Percentiles rank a stretch among this genome's conserved stretches.
These are phyloP conservation scores for Diaporthe sp. DNA, from an alignment of 2,329 filamentous ascomycete species.

Conservation along the genomic window DNA sequence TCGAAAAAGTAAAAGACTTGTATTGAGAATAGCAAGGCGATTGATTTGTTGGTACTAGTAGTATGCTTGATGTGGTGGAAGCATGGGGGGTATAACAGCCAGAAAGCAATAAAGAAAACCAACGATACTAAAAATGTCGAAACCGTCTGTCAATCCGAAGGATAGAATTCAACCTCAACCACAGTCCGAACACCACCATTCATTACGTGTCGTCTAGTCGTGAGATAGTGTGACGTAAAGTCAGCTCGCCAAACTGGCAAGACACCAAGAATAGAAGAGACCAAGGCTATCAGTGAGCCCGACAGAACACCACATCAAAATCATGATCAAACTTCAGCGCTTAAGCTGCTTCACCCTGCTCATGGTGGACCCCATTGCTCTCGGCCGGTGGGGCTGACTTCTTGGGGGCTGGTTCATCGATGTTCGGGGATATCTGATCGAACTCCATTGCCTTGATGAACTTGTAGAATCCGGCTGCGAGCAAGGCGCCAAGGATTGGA, in stretches of 20 bases:
- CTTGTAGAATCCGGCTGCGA: slow-evolving; percentile 64
- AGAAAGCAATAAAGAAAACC: slow-evolving; percentile 8
- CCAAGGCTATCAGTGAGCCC: neutral
- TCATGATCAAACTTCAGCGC: neutral
- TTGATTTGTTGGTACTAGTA: slow-evolving; percentile 14
- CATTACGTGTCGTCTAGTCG: slow-evolving; percentile 11
- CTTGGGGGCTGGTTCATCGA: slow-evolving; percentile 31
- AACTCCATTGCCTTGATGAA: slow-evolving; percentile 66
- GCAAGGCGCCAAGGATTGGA: slow-evolving; percentile 60
- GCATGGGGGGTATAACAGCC: slow-evolving; percentile 13
- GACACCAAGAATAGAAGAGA: neutral
- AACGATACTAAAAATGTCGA: slow-evolving; percentile 10
- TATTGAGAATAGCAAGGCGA: slow-evolving; percentile 8
- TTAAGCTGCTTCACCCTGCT: slow-evolving; percentile 28
- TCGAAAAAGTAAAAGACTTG: neutral
- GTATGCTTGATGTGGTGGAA: neutral
- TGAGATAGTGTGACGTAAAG: neutral
- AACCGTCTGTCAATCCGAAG: neutral
- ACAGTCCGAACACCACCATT: slow-evolving; percentile 1
- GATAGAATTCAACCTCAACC: neutral
- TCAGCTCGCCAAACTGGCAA: neutral
- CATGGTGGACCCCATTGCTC: slow-evolving; percentile 4
- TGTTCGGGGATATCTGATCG: slow-evolving; percentile 53
- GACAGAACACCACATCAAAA: neutral
- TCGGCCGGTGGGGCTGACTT: neutral